These are phyloP conservation scores for Sporopachydermia lactativora DNA, from an alignment of 805 yeast genomes.

Conservation along the genomic window DNA sequence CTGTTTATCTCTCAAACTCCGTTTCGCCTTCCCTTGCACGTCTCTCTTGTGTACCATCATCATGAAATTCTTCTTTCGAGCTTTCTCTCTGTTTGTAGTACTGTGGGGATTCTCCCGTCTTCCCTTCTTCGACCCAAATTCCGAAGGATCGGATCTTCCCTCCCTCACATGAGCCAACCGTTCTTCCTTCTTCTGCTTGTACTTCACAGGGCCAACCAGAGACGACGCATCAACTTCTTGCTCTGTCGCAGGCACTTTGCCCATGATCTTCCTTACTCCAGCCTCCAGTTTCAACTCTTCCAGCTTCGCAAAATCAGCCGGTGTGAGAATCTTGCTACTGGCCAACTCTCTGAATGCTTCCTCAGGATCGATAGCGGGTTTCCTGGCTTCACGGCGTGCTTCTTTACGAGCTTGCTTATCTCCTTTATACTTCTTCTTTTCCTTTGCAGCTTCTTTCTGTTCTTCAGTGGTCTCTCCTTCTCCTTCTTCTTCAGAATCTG, in stretches of 20 bases:
- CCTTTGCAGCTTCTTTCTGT: slow-evolving; percentile 20
- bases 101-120: slow-evolving; percentile 64
- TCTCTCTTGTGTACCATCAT: slow-evolving; percentile 95
- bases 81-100: slow-evolving; percentile 92
- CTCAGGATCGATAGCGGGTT: slow-evolving; percentile 22
- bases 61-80: slow-evolving; percentile 95
- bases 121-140: slow-evolving; percentile 80
- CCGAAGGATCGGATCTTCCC: slow-evolving; percentile 88
- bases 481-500: slow-evolving; percentile 25
- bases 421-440: slow-evolving; percentile 11
- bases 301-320: slow-evolving; percentile 94
- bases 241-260: slow-evolving; percentile 35
- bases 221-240: slow-evolving; percentile 72
- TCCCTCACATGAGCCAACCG: slow-evolving; percentile 75
- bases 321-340: slow-evolving; percentile 74
- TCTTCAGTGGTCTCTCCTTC: slow-evolving; percentile 21
- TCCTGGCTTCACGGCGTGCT: slow-evolving; percentile 20
- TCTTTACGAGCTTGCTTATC: slow-evolving; percentile 15
- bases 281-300: slow-evolving; percentile 79
- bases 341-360: slow-evolving; percentile 45
- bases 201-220: slow-evolving; percentile 63
- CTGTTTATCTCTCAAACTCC: slow-evolving; percentile 85
- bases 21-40: slow-evolving; percentile 86
- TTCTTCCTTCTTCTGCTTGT: slow-evolving; percentile 82
- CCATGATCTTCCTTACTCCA: slow-evolving; percentile 71